These are phyloP conservation scores for Fusarium sp. DNA, from an alignment of 2,329 filamentous ascomycete genomes.

Conservation along the genomic window DNA sequence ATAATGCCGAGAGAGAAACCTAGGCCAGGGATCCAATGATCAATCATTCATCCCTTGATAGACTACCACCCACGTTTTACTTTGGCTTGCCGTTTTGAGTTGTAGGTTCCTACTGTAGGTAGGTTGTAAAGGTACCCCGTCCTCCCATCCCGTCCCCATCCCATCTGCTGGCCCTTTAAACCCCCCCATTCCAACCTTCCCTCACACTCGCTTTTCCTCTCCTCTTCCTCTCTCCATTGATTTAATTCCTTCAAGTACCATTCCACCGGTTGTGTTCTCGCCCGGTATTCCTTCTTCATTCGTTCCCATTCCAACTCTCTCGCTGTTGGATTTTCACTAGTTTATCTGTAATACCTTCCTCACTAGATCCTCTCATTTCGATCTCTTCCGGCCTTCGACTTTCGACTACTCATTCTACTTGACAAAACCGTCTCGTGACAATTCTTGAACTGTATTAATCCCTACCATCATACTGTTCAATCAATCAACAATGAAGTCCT, in stretches of 20 bases:
- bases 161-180: conserved; percentile 34
- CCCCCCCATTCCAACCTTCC: conserved; percentile 46
- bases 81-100: conserved; percentile 5
- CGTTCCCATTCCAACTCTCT: conserved; percentile 53
- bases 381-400: conserved; percentile 24
- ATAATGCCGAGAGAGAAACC: conserved; percentile 20
- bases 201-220: conserved; percentile 33
- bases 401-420: conserved; percentile 18
- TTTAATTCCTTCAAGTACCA: conserved; percentile 34
- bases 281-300: conserved; percentile 45
- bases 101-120: background rate
- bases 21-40: conserved; percentile 28
- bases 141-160: conserved; percentile 7
- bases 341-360: conserved; percentile 43
- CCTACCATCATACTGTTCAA: conserved; percentile 4
- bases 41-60: conserved; percentile 35
- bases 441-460: conserved; percentile 35
- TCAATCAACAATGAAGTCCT: conserved; percentile 64
- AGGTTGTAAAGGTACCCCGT: background rate
- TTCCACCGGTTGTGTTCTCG: conserved; percentile 41
- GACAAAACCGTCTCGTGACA: conserved; percentile 2
- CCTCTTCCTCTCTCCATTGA: conserved; percentile 41
- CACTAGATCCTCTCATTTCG: conserved; percentile 42
- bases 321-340: conserved; percentile 55
- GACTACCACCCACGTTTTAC: conserved; percentile 13